Evolutionary conservation across 2,329 filamentous ascomycete genomes (phyloP), one percentile per base, ranked within the genome.

Genomic region (Pseudonectria buxi): DNA sequence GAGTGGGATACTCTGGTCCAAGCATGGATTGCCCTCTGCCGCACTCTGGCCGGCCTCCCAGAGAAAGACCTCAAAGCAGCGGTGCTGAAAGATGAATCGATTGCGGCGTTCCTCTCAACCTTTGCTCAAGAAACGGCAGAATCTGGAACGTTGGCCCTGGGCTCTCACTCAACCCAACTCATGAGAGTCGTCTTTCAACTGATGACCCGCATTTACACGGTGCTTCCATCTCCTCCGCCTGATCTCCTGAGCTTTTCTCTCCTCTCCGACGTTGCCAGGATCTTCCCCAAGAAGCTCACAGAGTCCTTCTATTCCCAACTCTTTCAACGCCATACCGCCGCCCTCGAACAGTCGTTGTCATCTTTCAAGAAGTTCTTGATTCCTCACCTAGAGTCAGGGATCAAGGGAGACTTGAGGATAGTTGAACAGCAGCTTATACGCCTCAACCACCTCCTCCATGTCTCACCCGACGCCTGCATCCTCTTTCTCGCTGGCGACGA

Each of bases 401-500:
- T 76, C 18, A 66, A 69, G 24, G 69, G 70, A 3, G 69, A 79
- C 35, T 60, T 81, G 4, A 70, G 68, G 26, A 58, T 62, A 6
- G 67, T 76, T 1, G 76, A 83, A 50, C 56, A 58, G 2, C 65
- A 65, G 1, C 63, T 88, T 24, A 68, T 68, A 30, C 64, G 65
- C 9, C 54, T 86, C n/a, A 83, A 78, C 39, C 69, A 77, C 32
- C 62, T 89, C 4, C 62, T 87, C 5, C 71, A 77, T 46, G 68
- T 66, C 6, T 86, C 80, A 5, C 67, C 76, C 0, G 65, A 70
- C 14, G 64, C 69, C 1, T 74, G 73, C 14, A 62, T 66, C 2
- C 67, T 85, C 47, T 81, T 95, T 50, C 74, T 94, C 48, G 83
- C 83, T 0, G 90, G 90, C 1, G 88, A 84, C 33, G 90, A 95